Percentiles rank a stretch among this genome's conserved stretches.
phyloP scores from a whole-genome alignment of 2,329 filamentous ascomycete species.

The Clonostachys rhizophaga region DNA sequence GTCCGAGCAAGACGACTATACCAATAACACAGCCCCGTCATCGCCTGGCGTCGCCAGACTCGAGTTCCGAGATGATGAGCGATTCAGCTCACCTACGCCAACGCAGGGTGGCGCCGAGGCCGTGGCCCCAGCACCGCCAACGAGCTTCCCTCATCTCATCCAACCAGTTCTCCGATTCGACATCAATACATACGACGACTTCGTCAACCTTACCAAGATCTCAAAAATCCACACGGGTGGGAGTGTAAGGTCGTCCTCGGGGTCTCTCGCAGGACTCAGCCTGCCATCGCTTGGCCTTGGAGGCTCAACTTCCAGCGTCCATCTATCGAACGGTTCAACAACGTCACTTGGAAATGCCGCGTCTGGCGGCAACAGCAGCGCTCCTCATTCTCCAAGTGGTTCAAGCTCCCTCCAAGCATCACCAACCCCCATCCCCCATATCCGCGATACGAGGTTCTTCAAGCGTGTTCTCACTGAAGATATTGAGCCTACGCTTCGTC shows the following conservation, averaged over 20 bases:
- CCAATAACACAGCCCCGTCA: constrained; percentile 68
- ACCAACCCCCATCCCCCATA: constrained; percentile 17
- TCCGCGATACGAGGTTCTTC: constrained; percentile 93
- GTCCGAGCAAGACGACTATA: constrained; percentile 66
- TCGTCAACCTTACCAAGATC: constrained; percentile 68
- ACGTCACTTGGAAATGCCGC: constrained; percentile 48
- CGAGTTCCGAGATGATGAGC: constrained; percentile 49
- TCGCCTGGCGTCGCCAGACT: constrained; percentile 73
- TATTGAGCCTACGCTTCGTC: constrained; percentile 86
- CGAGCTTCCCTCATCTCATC: constrained; percentile 77
- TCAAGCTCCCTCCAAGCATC: not conserved
- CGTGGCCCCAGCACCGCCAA: constrained; percentile 51
- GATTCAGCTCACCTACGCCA: constrained; percentile 18
- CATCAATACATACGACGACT: constrained; percentile 77
- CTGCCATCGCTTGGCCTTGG: constrained; percentile 36
- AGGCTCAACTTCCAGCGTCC: constrained; percentile 38
- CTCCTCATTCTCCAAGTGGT: constrained; percentile 50
- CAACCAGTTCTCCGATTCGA: constrained; percentile 82
- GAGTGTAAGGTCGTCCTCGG: constrained; percentile 57
- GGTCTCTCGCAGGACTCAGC: constrained; percentile 52
- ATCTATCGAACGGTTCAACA: constrained; percentile 54
- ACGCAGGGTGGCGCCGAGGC: constrained; percentile 34
- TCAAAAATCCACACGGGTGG: constrained; percentile 58
- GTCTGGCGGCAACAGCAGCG: constrained; percentile 40
- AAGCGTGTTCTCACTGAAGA: constrained; percentile 87